Percentiles rank a stretch among this genome's conserved stretches.
These are phyloP conservation scores for Diaporthe sp. DNA, from an alignment of 2,329 filamentous ascomycete genomes.

Conservation along the genomic window DNA sequence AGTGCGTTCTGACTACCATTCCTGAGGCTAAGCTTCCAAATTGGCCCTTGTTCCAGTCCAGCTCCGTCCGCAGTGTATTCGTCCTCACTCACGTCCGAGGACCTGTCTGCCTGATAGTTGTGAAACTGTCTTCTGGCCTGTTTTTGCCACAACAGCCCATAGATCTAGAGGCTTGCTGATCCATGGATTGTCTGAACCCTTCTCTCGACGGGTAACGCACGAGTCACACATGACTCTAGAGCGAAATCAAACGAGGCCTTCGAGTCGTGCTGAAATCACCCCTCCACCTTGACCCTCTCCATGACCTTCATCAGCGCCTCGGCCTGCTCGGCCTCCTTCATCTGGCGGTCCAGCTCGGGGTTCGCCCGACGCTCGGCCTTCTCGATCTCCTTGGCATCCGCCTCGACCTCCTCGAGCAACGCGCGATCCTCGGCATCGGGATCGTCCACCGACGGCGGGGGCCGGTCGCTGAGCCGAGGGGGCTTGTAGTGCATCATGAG, in stretches of 20 bases:
- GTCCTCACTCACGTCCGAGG: neutral
- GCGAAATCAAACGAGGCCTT: too few species aligned
- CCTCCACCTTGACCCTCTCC: conserved; percentile 28
- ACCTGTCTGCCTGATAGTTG: neutral
- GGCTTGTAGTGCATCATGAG: conserved; percentile 75
- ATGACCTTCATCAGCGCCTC: conserved; percentile 27
- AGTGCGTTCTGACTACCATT: neutral
- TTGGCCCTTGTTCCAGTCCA: neutral
- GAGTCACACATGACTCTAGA: neutral
- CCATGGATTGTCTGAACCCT: neutral
- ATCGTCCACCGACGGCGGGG: conserved; percentile 56
- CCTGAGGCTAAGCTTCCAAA: neutral
- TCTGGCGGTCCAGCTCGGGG: conserved; percentile 28
- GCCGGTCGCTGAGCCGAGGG: conserved; percentile 57
- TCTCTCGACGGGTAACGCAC: neutral
- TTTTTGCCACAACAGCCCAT: neutral
- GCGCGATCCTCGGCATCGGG: conserved; percentile 44
- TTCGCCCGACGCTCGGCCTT: conserved; percentile 31
- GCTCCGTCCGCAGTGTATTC: neutral
- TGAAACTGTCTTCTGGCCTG: neutral
- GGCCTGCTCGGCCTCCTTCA: conserved; percentile 7
- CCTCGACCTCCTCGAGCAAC: conserved; percentile 19
- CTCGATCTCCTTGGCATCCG: conserved; percentile 37
- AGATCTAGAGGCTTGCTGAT: neutral
- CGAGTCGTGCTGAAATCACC: neutral